Conservation (phyloP, 2,329 filamentous ascomycete genomes). For the Pseudogymnoascus sp. region DNA sequence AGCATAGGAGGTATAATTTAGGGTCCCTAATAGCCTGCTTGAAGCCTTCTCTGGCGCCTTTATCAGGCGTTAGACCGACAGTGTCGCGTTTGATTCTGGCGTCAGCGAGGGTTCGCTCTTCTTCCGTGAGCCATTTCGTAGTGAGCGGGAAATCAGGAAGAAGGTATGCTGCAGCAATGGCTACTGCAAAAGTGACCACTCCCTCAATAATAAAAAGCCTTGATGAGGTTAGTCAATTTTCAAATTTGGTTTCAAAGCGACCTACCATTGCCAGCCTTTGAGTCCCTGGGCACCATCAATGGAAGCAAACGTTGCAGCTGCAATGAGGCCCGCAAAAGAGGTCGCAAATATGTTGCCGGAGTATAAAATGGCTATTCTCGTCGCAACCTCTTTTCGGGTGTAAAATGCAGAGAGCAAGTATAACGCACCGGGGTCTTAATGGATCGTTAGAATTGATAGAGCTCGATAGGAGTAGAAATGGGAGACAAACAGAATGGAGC, state of each 20-base stretch:
- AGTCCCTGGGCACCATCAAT: slow-evolving; percentile 32
- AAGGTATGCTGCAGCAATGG: slow-evolving; percentile 28
- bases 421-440: slow-evolving; percentile 20
- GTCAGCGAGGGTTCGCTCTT: slow-evolving; percentile 37
- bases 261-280: slow-evolving; percentile 33
- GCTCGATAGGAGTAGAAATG: not conserved
- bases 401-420: slow-evolving; percentile 32
- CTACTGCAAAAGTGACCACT: slow-evolving; percentile 29
- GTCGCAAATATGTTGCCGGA: slow-evolving; percentile 34
- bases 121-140: slow-evolving; percentile 30
- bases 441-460: not conserved
- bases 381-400: slow-evolving; percentile 32
- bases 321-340: slow-evolving; percentile 36
- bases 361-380: slow-evolving; percentile 32
- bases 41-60: slow-evolving; percentile 35
- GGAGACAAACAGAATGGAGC: slow-evolving; percentile 22
- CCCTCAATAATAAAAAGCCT: slow-evolving; percentile 36
- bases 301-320: slow-evolving; percentile 25
- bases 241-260: not conserved
- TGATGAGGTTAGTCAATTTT: not conserved
- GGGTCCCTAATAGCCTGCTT: slow-evolving; percentile 28
- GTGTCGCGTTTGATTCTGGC: slow-evolving; percentile 38
- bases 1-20: slow-evolving; percentile 34
- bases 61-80: slow-evolving; percentile 36
- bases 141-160: slow-evolving; percentile 33